Evolutionary conservation across 2,329 filamentous ascomycete genomes (phyloP).

Genomic region (Penicillium fuscoglaucum): DNA sequence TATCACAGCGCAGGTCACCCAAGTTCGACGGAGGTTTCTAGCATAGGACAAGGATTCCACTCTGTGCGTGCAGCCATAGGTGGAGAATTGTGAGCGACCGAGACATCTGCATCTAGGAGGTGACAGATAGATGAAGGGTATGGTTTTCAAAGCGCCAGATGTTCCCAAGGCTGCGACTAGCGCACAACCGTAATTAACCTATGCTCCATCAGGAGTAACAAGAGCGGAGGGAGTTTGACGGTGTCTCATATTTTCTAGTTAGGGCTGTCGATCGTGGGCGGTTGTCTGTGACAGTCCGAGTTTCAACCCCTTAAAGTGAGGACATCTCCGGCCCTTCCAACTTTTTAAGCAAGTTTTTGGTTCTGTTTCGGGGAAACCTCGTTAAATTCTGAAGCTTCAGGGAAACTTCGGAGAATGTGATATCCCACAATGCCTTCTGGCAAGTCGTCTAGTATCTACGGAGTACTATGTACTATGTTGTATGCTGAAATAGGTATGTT

Average conservation of each 20-base stretch:
- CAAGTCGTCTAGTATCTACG: not conserved
- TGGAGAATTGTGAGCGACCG: constrained; percentile 24
- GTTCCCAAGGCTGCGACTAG: constrained; percentile 9
- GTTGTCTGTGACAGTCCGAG: constrained; percentile 30
- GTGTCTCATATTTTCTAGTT: constrained; percentile 16
- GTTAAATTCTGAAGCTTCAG: constrained; percentile 7
- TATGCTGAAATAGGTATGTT: not conserved
- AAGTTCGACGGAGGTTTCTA: constrained; percentile 21
- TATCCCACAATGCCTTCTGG: not conserved
- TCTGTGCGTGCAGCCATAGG: constrained; percentile 19
- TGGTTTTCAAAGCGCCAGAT: constrained; percentile 14
- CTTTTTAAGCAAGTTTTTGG: not conserved
- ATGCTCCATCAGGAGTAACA: constrained; percentile 4
- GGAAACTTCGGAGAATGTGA: not conserved
- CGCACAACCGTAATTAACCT: constrained; percentile 19
- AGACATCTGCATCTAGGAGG: constrained; percentile 23
- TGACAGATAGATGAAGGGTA: constrained; percentile 34
- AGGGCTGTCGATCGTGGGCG: constrained; percentile 23
- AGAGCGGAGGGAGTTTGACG: not conserved
- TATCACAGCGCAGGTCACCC: constrained; percentile 16
- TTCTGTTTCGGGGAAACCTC: constrained; percentile 10
- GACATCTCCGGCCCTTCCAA: constrained; percentile 21
- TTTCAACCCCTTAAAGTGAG: constrained; percentile 26
- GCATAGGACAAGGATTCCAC: constrained; percentile 14
- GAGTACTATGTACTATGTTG: not conserved